A percentile compares a stretch with the other conserved stretches of the same genome.
These are phyloP conservation scores for Mucor irregularis DNA, from an alignment of 371 early-diverging fungal species.

Conservation along the genomic window DNA sequence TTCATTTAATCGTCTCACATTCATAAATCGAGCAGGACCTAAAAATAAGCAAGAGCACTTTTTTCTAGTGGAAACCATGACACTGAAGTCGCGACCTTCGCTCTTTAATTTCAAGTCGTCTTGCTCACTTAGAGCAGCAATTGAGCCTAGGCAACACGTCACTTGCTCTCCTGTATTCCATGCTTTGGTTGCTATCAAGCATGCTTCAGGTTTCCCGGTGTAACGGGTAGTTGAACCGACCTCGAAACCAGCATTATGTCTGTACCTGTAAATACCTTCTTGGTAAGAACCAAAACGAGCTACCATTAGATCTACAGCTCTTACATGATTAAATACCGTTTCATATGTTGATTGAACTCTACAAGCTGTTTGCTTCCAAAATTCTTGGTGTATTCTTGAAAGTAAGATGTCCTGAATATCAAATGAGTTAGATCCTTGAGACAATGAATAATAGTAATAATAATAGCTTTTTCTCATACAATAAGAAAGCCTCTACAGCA, in stretches of 20 bases:
- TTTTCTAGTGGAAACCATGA: slow-evolving; percentile 74
- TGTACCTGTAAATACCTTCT: slow-evolving; percentile 69
- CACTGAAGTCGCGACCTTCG: slow-evolving; percentile 76
- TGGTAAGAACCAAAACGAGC: not conserved
- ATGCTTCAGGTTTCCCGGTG: slow-evolving; percentile 67
- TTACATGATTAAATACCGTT: slow-evolving; percentile 36
- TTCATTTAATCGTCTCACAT: slow-evolving; percentile 60
- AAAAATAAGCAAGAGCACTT: slow-evolving; percentile 74
- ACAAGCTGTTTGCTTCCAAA: slow-evolving; percentile 12
- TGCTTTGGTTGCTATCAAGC: slow-evolving; percentile 70
- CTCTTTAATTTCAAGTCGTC: slow-evolving; percentile 68
- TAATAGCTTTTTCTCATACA: slow-evolving; percentile 5
- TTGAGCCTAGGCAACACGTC: slow-evolving; percentile 67
- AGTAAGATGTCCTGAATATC: slow-evolving; percentile 34
- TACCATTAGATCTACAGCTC: not conserved
- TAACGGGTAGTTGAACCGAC: slow-evolving; percentile 71
- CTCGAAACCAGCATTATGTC: slow-evolving; percentile 79
- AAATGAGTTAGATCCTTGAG: not conserved
- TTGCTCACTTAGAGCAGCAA: slow-evolving; percentile 61
- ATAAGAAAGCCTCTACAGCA: slow-evolving; percentile 54
- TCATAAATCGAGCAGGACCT: slow-evolving; percentile 92
- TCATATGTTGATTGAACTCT: slow-evolving; percentile 31
- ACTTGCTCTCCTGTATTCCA: slow-evolving; percentile 76
- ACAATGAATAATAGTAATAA: not conserved
- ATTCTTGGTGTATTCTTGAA: slow-evolving; percentile 18